phyloP scores from a whole-genome alignment of 371 early-diverging fungal genomes.

The Chytridiales sp. region DNA sequence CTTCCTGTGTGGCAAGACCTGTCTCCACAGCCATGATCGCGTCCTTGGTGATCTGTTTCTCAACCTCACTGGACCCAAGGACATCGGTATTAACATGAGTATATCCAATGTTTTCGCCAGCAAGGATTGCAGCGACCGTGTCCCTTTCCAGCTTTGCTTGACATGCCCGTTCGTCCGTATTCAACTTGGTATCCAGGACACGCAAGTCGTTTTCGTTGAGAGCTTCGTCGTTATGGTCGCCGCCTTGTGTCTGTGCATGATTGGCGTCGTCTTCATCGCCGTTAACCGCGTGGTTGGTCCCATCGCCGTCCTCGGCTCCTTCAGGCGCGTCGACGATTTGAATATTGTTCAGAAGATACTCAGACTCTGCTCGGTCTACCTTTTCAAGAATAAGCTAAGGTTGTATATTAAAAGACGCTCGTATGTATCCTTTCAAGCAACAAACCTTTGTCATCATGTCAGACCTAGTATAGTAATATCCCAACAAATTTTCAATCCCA shows the following conservation, averaged over 20 bases:
- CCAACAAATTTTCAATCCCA: conserved; percentile 25
- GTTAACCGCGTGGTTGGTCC: not conserved
- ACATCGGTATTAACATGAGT: conserved; percentile 21
- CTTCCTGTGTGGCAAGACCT: conserved; percentile 3
- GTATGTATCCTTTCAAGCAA: no score
- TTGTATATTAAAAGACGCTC: no score
- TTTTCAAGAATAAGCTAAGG: conserved; percentile 24
- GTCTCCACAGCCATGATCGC: conserved; percentile 7
- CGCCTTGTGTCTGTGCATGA: not conserved
- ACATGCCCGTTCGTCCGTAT: not conserved
- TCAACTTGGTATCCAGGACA: no score
- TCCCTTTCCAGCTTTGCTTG: conserved; percentile 11
- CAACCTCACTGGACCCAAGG: conserved; percentile 14
- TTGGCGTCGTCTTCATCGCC: not conserved
- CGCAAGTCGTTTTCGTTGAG: no score
- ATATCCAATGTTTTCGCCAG: conserved; percentile 11
- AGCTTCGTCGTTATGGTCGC: not conserved
- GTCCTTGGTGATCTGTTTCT: conserved; percentile 11
- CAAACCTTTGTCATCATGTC: conserved; percentile 29
- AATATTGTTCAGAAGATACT: conserved; percentile 12
- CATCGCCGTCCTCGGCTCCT: conserved; percentile 1
- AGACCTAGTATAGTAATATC: conserved; percentile 3
- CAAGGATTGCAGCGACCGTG: conserved; percentile 11
- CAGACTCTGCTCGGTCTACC: conserved; percentile 15
- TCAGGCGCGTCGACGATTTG: not conserved